A percentile compares a stretch with the other conserved stretches of the same genome.
phyloP scores from a whole-genome alignment of 2,329 filamentous ascomycete genomes.

The Fusarium chlamydosporum region DNA sequence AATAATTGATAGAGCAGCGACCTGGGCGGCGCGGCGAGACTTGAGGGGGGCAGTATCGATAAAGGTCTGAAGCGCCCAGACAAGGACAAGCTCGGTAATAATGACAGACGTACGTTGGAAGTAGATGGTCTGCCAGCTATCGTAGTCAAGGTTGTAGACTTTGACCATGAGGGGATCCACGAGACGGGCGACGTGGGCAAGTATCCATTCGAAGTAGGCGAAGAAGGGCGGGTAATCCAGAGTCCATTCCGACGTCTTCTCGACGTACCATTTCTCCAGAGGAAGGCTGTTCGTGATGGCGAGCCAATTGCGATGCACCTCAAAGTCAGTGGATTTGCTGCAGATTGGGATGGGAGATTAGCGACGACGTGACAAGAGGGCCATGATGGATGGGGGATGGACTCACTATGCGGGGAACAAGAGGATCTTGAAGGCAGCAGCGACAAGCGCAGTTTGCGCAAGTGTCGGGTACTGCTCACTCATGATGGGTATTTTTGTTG shows the following conservation, averaged over 20 bases:
- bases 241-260: slow-evolving; percentile 99
- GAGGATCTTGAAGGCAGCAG: slow-evolving; percentile 90
- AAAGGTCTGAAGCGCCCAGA: slow-evolving; percentile 86
- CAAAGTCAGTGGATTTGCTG: slow-evolving; percentile 99
- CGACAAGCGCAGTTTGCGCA: slow-evolving; percentile 86
- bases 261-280: slow-evolving; percentile 92
- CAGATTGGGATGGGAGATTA: slow-evolving; percentile 2
- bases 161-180: slow-evolving; percentile 86
- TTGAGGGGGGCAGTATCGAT: slow-evolving; percentile 76
- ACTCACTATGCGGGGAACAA: slow-evolving; percentile 95
- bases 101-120: slow-evolving; percentile 95
- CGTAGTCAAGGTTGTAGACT: slow-evolving; percentile 84
- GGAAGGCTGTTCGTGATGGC: slow-evolving; percentile 94
- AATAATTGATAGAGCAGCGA: slow-evolving; percentile 87
- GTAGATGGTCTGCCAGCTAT: slow-evolving; percentile 93
- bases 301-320: slow-evolving; percentile 98
- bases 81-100: slow-evolving; percentile 83
- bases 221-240: slow-evolving; percentile 99
- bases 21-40: slow-evolving; percentile 83
- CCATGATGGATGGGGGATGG: neutral
- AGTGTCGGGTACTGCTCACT: slow-evolving; percentile 88
- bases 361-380: slow-evolving; percentile 13
- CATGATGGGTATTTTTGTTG: slow-evolving; percentile 66
- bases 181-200: slow-evolving; percentile 84
- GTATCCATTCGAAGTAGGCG: slow-evolving; percentile 93